A percentile compares a stretch with the other conserved stretches of the same genome.
Evolutionary conservation across 176 grass and related monocot species (phyloP).

Genomic region (Carex pumila): DNA sequence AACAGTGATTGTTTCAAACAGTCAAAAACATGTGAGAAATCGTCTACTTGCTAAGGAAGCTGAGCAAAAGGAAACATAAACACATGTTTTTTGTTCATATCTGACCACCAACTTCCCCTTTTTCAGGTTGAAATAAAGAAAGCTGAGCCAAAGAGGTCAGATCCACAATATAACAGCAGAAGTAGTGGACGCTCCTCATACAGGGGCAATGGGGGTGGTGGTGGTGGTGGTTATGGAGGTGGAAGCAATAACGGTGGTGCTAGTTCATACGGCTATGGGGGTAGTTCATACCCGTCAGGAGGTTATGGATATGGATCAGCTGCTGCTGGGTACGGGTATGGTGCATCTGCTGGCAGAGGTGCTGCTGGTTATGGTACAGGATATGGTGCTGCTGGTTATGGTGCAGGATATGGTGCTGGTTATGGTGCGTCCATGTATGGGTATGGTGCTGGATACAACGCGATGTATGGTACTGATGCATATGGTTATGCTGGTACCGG

Average conservation of each 20-base stretch:
- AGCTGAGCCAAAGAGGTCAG: constrained; percentile 90
- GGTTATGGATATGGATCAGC: constrained; percentile 3
- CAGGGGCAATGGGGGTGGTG: constrained; percentile 44
- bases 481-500: constrained; percentile 10
- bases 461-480: constrained; percentile 19
- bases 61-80: not conserved
- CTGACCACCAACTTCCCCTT: not conserved
- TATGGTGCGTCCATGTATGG: constrained; percentile 80
- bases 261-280: constrained; percentile 12
- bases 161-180: constrained; percentile 38
- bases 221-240: constrained; percentile 39
- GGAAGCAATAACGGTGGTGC: constrained; percentile 1
- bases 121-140: constrained; percentile 98
- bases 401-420: constrained; percentile 45
- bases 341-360: constrained; percentile 26
- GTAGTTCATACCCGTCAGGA: not conserved
- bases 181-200: constrained; percentile 44
- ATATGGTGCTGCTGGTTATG: constrained; percentile 46
- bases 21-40: not conserved
- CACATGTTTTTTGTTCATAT: not conserved
- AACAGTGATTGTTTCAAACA: not conserved
- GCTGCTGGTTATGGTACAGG: constrained; percentile 28
- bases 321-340: constrained; percentile 12
- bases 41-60: not conserved
- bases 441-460: constrained; percentile 8